These are phyloP conservation scores for Isochrysis galbana DNA, from an alignment of 78 protist species.

Conservation along the genomic window DNA sequence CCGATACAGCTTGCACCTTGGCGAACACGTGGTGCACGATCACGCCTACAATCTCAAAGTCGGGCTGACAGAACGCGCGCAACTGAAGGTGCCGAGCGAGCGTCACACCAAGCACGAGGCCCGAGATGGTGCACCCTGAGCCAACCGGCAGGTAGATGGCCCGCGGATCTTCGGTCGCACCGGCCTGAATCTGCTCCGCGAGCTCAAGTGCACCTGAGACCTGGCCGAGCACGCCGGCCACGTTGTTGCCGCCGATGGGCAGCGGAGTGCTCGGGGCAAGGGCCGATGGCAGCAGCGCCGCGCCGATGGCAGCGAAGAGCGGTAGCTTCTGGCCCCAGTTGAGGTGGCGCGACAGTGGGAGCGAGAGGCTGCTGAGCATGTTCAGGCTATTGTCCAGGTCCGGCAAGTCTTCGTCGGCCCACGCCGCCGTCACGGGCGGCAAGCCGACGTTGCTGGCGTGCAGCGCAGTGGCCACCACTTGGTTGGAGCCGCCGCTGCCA, in stretches of 20 bases:
- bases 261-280: too few species aligned
- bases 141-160: conserved; percentile 13
- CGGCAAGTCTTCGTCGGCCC: background rate
- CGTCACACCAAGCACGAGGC: conserved; percentile 20
- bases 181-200: background rate
- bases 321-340: background rate
- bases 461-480: conserved; percentile 21
- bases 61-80: background rate
- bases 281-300: too few species aligned
- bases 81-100: background rate
- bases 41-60: background rate
- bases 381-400: conserved; percentile 37
- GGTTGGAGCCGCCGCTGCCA: conserved; percentile 21
- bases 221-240: background rate
- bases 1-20: background rate
- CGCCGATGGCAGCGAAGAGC: background rate
- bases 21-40: conserved; percentile 20
- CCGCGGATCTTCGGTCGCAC: background rate
- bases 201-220: background rate
- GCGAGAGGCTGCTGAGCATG: conserved; percentile 13
- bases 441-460: background rate
- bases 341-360: background rate
- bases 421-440: background rate
- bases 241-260: conserved; percentile 9
- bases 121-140: conserved; percentile 10